Evolutionary conservation across 352 stramenopile species (phyloP).

Genomic region (Globisporangium carolinianum): DNA sequence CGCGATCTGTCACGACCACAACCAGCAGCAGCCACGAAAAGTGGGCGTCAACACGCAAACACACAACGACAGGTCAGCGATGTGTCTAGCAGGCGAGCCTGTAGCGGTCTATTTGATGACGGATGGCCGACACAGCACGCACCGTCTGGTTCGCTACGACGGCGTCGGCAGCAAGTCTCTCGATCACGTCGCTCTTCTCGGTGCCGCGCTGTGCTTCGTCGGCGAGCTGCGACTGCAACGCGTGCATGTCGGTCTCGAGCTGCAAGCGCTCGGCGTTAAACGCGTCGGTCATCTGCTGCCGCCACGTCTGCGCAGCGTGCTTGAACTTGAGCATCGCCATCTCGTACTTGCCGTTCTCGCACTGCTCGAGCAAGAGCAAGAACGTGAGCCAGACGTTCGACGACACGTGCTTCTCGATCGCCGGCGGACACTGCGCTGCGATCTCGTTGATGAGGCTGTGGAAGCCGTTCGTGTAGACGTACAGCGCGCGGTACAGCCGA

Average conservation of each 20-base stretch:
- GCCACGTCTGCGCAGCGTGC: constrained; percentile 48
- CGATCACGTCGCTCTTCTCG: constrained; percentile 45
- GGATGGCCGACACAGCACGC: background rate
- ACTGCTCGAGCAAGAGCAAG: constrained; percentile 68
- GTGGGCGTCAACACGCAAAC: background rate
- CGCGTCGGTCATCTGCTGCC: constrained; percentile 40
- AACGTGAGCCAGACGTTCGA: constrained; percentile 78
- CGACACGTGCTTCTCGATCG: constrained; percentile 66
- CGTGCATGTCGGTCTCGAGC: constrained; percentile 26
- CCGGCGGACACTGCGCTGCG: constrained; percentile 52
- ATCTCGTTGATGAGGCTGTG: constrained; percentile 83
- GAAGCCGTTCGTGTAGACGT: constrained; percentile 83
- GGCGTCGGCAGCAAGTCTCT: constrained; percentile 36
- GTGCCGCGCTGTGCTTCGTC: constrained; percentile 28
- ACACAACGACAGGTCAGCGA: constrained; percentile 25
- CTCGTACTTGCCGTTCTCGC: constrained; percentile 74
- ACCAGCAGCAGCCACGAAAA: background rate
- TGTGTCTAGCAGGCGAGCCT: background rate
- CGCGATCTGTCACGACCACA: constrained; percentile 20
- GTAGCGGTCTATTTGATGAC: no score
- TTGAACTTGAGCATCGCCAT: constrained; percentile 87
- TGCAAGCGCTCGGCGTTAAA: constrained; percentile 31
- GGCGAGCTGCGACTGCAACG: constrained; percentile 19
- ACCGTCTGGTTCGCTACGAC: constrained; percentile 30
- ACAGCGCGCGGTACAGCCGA: constrained; percentile 70